Base-by-base conservation (phyloP, 768 basidiomycete species). In the Tulasnella sp. region DNA sequence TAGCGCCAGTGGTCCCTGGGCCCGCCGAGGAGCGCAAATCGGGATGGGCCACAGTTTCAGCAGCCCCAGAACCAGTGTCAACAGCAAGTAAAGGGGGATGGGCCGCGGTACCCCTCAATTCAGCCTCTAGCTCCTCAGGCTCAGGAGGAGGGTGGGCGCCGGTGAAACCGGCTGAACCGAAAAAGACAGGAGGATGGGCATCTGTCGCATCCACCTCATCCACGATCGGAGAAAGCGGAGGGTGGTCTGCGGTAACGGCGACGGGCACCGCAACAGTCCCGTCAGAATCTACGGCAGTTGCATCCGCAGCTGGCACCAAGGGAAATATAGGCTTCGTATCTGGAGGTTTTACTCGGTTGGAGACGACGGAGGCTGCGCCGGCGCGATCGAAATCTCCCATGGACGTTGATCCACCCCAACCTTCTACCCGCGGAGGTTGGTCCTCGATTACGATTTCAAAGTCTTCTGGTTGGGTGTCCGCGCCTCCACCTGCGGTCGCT, bases 291-390 rank as follows among this genome's bases (percentile, higher is more conserved):
- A 38, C 62, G n/a, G 42, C 71, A 24, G 73, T 76, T n/a, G 24
- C 83, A 62, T 81, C 84, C 3, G 79, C 81, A 39, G 72, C 82
- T 58, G 52, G 58, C 34, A 4, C 81, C 44, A 80, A 79, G 82
- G 73, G 38, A 78, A 80, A 88, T 36, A 88, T 91, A 21, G 81
- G 86, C 14, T 92, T 92, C 83, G 87, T 90, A 71, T 86, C 89
- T 16, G 91, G 88, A 72, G 92, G 93, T 24, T 93, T 91, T 90
- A 90, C 92, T 12, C 89, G 90, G 46, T 86, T 93, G 36, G 92
- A 92, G 80, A 88, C 88, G 2, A 86, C 87, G 31, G 87, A 83
- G 83, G 3, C 75, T 81, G 21, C 83, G 84, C 76, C 83, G 83
- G 7, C 62, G n/a, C 62, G 62, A 34, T n/a, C 62, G 34, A 6